Percentiles rank a stretch among this genome's conserved stretches.
These are phyloP conservation scores for Xylaria sp. DNA, from an alignment of 2,329 filamentous ascomycete genomes.

Conservation along the genomic window DNA sequence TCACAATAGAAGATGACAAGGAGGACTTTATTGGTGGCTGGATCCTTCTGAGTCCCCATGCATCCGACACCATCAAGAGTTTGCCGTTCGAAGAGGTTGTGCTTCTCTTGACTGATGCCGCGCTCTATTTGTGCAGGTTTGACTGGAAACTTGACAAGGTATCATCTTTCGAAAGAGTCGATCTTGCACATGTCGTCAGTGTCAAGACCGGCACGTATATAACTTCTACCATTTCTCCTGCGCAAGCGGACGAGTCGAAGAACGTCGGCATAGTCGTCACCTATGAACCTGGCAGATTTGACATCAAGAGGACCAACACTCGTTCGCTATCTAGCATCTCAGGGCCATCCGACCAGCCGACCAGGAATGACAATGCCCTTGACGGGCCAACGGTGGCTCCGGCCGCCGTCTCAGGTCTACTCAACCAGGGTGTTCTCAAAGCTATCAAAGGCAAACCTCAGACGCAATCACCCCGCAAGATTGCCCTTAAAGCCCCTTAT, in stretches of 20 bases:
- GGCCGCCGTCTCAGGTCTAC: slow-evolving; percentile 18
- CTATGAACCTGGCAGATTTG: slow-evolving; percentile 72
- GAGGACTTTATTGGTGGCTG: slow-evolving; percentile 90
- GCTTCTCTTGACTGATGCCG: slow-evolving; percentile 80
- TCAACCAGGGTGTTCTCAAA: slow-evolving; percentile 30
- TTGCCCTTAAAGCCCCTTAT: slow-evolving; percentile 61
- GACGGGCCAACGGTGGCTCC: slow-evolving; percentile 5
- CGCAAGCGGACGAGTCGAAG: slow-evolving; percentile 74
- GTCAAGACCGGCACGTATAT: slow-evolving; percentile 87
- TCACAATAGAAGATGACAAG: slow-evolving; percentile 79
- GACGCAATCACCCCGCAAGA: slow-evolving; percentile 41
- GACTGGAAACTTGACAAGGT: slow-evolving; percentile 97
- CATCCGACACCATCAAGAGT: slow-evolving; percentile 68
- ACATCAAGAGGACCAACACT: slow-evolving; percentile 81
- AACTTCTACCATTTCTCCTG: slow-evolving; percentile 78
- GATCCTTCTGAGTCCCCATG: slow-evolving; percentile 79
- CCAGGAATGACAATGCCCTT: slow-evolving; percentile 10
- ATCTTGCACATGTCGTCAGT: slow-evolving; percentile 70
- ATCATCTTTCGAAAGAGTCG: slow-evolving; percentile 84
- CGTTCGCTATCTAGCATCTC: slow-evolving; percentile 68
- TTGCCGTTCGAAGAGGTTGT: slow-evolving; percentile 87
- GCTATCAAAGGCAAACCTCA: slow-evolving; percentile 33
- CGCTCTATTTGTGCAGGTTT: slow-evolving; percentile 86
- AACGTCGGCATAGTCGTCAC: slow-evolving; percentile 85
- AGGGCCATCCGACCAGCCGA: slow-evolving; percentile 32